Conservation (phyloP, 192 early-diverging fungal genomes). For the Coemansia reversa region DNA sequence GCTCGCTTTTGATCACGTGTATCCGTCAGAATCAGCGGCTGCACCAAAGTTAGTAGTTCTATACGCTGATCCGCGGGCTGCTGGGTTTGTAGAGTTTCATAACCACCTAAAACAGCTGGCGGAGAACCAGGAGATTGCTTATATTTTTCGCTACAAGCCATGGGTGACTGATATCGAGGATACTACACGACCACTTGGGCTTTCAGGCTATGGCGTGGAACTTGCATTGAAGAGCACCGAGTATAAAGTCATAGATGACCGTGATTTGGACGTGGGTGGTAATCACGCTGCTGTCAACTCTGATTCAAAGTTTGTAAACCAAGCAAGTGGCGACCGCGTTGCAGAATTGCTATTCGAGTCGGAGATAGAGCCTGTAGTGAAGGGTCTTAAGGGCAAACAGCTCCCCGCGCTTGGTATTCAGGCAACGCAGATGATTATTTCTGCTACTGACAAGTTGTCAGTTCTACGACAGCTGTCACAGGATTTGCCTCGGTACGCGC, state of each 20-base stretch:
- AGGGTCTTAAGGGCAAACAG: constrained; percentile 63
- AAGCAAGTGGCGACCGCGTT: constrained; percentile 66
- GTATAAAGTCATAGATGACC: constrained; percentile 95
- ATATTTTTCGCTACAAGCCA: constrained; percentile 76
- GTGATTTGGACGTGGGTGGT: constrained; percentile 54
- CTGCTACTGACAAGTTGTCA: constrained; percentile 60
- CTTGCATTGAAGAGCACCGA: constrained; percentile 95
- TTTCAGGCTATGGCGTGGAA: constrained; percentile 92
- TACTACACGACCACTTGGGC: constrained; percentile 29
- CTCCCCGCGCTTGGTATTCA: constrained; percentile 63
- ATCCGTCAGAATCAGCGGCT: constrained; percentile 8
- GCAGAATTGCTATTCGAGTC: constrained; percentile 81
- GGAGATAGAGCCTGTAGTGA: constrained; percentile 86
- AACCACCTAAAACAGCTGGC: constrained; percentile 54
- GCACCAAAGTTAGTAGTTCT: constrained; percentile 55
- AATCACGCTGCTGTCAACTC: not conserved
- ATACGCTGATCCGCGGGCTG: constrained; percentile 72
- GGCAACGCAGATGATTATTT: constrained; percentile 69
- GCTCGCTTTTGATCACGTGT: constrained; percentile 66
- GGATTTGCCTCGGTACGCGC: constrained; percentile 88
- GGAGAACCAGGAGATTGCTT: constrained; percentile 52
- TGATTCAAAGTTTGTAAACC: not conserved
- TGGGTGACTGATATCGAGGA: constrained; percentile 5
- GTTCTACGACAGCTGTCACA: constrained; percentile 70
- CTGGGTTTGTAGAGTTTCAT: constrained; percentile 62